Evolutionary conservation across 2,329 filamentous ascomycete species (phyloP).

Genomic region (Claviceps pazoutovae): DNA sequence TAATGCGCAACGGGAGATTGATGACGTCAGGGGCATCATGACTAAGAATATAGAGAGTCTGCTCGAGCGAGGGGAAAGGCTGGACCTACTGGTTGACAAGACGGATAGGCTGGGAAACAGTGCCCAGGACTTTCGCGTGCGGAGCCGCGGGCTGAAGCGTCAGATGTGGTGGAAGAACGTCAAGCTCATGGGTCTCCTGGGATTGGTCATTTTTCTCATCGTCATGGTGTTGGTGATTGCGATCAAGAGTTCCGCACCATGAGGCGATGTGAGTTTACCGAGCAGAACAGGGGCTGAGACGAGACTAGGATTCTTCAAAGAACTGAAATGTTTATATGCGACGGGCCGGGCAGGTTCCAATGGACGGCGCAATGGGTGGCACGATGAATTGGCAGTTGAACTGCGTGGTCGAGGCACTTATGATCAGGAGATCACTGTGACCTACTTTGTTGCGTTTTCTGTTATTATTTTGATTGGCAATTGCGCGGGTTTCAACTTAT

Average conservation of each 20-base stretch:
- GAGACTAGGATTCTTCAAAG: neutral
- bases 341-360: neutral
- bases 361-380: neutral
- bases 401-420: neutral
- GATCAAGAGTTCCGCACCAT: conserved; percentile 27
- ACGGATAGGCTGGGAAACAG: conserved; percentile 82
- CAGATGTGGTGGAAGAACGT: conserved; percentile 99
- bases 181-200: conserved; percentile 74
- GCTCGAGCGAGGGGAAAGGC: conserved; percentile 79
- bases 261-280: neutral
- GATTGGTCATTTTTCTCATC: conserved; percentile 50
- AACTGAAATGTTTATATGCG: neutral
- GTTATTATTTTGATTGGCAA: neutral
- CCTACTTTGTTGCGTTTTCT: neutral
- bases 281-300: neutral
- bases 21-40: conserved; percentile 86
- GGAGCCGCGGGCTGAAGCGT: conserved; percentile 73
- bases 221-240: conserved; percentile 41
- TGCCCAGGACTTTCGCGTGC: conserved; percentile 78
- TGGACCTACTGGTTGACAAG: conserved; percentile 91
- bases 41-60: conserved; percentile 87
- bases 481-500: neutral
- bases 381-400: neutral
- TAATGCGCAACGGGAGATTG: conserved; percentile 79
- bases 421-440: neutral